phyloP scores from a whole-genome alignment of 192 early-diverging fungal species.

The Backusella westeae region DNA sequence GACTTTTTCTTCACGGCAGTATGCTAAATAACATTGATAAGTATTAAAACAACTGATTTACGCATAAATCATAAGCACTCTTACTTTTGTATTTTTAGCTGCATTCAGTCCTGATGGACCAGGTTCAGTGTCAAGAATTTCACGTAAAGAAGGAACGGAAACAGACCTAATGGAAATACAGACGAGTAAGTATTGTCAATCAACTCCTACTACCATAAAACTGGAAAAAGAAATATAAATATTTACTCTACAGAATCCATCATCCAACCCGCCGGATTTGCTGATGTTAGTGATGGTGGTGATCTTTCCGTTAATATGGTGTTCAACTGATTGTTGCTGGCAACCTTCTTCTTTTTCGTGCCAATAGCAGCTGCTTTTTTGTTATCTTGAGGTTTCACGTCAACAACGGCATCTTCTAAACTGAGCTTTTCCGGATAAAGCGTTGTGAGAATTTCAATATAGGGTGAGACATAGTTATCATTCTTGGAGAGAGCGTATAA shows the following conservation, averaged over 20 bases:
- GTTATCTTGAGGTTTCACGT: neutral
- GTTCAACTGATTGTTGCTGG: neutral
- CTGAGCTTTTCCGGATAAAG: neutral
- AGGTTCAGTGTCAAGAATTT: constrained; percentile 41
- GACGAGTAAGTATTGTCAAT: neutral
- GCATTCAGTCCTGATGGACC: neutral
- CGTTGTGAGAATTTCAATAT: neutral
- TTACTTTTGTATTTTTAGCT: constrained; percentile 8
- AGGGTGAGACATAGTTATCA: constrained; percentile 24
- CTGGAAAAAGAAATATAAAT: neutral
- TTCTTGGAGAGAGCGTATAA: neutral
- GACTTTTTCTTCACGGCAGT: constrained; percentile 24
- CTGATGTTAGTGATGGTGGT: neutral
- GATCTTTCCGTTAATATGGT: neutral
- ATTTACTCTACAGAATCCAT: neutral
- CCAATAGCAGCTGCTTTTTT: neutral
- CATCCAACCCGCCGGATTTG: neutral
- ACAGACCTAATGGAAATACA: neutral
- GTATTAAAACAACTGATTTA: neutral
- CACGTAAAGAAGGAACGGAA: constrained; percentile 35
- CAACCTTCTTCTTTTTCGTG: neutral
- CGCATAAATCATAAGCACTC: neutral
- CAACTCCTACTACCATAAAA: no score
- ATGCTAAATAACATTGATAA: neutral
- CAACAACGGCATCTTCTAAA: neutral